Evolutionary conservation across 1,139 yeast genomes (phyloP).

Genomic region (Suhomyces chickasaworum): DNA sequence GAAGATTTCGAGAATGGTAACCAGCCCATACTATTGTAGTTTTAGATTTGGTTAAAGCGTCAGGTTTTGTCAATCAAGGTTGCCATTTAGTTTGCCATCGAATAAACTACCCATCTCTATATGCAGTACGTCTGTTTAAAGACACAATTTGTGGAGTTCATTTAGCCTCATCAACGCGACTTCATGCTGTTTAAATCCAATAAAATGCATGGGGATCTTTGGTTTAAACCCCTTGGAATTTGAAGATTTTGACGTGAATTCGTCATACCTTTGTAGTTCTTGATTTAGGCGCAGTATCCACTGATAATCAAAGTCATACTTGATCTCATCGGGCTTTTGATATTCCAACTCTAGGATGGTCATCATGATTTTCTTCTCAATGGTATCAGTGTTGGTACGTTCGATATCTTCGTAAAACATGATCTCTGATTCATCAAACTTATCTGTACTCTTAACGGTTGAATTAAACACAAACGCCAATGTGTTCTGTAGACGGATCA

Average conservation of each 20-base stretch:
- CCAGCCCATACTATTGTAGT: conserved; percentile 26
- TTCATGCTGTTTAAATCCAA: conserved; percentile 35
- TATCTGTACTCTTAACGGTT: conserved; percentile 27
- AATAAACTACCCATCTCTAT: neutral
- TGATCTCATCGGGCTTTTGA: conserved; percentile 30
- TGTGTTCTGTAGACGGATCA: conserved; percentile 34
- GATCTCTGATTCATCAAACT: conserved; percentile 19
- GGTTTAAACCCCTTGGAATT: conserved; percentile 6
- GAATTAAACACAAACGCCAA: conserved; percentile 43
- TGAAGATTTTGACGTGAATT: conserved; percentile 2
- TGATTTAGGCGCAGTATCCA: conserved; percentile 27
- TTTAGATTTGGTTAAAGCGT: neutral
- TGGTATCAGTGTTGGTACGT: conserved; percentile 19
- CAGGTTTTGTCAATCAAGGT: neutral
- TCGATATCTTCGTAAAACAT: conserved; percentile 27
- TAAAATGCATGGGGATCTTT: conserved; percentile 15
- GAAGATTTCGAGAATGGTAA: conserved; percentile 22
- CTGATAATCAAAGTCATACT: conserved; percentile 30
- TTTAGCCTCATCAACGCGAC: conserved; percentile 37
- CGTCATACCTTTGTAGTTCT: conserved; percentile 7
- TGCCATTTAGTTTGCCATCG: conserved; percentile 4
- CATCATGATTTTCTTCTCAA: conserved; percentile 30
- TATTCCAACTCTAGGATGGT: conserved; percentile 38
- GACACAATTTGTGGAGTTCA: conserved; percentile 28
- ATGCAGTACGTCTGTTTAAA: conserved; percentile 18